Conservation (phyloP, 441 rosid genomes). For the Biscutella laevigata region DNA sequence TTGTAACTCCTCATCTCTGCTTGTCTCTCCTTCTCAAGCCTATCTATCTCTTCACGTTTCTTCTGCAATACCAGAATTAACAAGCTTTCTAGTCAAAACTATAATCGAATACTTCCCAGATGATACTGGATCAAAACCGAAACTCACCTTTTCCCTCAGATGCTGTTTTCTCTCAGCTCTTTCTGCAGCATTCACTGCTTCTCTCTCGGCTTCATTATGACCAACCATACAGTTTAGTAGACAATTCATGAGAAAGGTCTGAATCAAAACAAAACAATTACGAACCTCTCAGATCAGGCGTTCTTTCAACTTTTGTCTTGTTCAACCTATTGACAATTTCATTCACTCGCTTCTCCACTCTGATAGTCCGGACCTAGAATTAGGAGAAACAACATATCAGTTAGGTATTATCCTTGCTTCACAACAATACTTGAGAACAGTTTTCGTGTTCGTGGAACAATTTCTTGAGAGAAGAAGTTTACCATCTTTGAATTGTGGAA, state of each 20-base stretch:
- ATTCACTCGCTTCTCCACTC: slow-evolving; percentile 87
- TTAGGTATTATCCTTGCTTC: not conserved
- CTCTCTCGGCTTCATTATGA: slow-evolving; percentile 71
- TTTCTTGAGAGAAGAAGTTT: slow-evolving; percentile 11
- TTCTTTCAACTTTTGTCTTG: slow-evolving; percentile 82
- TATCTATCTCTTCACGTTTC: slow-evolving; percentile 74
- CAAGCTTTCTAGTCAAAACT: not conserved
- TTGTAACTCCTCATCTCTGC: slow-evolving; percentile 92
- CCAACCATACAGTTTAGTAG: too few species aligned
- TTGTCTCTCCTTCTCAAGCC: slow-evolving; percentile 87
- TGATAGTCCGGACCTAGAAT: slow-evolving; percentile 77
- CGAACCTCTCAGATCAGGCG: slow-evolving; percentile 81
- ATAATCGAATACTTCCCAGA: not conserved
- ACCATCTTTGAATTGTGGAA: slow-evolving; percentile 86
- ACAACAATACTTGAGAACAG: not conserved
- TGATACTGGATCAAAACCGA: not conserved
- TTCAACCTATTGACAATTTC: slow-evolving; percentile 86
- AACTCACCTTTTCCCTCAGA: slow-evolving; percentile 73
- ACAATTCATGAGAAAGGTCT: too few species aligned
- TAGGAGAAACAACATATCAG: slow-evolving; percentile 3
- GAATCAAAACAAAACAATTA: not conserved
- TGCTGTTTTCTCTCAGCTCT: slow-evolving; percentile 78
- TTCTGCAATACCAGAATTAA: slow-evolving; percentile 40
- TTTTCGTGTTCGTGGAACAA: not conserved
- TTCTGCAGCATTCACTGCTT: slow-evolving; percentile 79